These are phyloP conservation scores for Croton setiger DNA, from an alignment of 441 rosid species.

Conservation along the genomic window DNA sequence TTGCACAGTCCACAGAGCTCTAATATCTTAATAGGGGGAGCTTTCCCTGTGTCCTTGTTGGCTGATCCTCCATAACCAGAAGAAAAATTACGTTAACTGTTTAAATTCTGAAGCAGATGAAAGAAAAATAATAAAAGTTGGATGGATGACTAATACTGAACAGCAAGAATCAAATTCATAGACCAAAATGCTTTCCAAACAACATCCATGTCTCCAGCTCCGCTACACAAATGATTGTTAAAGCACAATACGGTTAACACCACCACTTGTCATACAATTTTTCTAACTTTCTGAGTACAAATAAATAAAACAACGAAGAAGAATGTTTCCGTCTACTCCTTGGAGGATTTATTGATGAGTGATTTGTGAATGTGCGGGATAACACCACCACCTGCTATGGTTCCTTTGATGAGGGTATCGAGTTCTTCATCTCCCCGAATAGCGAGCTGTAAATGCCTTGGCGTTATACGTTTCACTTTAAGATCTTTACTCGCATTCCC, in stretches of 20 bases:
- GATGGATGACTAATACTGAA: not conserved
- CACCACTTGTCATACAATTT: conserved; percentile 13
- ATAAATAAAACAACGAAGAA: conserved; percentile 8
- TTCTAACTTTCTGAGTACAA: conserved; percentile 14
- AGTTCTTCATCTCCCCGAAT: conserved; percentile 88
- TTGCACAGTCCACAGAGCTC: no score
- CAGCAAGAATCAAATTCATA: not conserved
- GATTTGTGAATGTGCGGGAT: conserved; percentile 95
- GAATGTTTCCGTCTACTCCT: conserved; percentile 43
- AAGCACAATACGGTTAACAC: not conserved
- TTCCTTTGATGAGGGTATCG: conserved; percentile 89
- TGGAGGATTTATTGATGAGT: conserved; percentile 84
- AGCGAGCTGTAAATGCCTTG: conserved; percentile 90
- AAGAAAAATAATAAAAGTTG: no score
- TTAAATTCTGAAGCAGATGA: not conserved
- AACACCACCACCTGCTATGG: conserved; percentile 95
- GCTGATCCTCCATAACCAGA: no score
- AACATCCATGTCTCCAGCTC: conserved; percentile 13
- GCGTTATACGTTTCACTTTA: conserved; percentile 86
- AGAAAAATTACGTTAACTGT: not conserved
- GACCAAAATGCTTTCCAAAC: not conserved
- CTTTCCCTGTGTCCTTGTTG: no score
- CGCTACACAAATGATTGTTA: conserved; percentile 9
- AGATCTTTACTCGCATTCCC: conserved; percentile 94
- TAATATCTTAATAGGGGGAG: no score